Conservation (phyloP, 1,284 basidiomycete genomes). For the Fomitiporia mediterranea region DNA sequence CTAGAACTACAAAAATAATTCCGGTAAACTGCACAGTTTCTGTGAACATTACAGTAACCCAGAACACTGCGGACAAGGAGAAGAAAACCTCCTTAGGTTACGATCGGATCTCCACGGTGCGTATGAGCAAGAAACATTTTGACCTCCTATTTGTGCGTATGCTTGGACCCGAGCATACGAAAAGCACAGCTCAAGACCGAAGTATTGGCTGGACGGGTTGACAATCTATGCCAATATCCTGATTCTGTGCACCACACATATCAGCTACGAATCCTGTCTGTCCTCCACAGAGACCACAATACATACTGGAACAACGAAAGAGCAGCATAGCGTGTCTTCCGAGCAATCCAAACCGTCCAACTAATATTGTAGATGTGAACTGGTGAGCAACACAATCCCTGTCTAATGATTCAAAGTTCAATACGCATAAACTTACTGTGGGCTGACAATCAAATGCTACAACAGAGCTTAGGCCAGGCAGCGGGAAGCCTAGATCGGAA, state of each 20-base stretch:
- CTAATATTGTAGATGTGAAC: not conserved
- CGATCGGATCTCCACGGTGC: too few relatives aligned
- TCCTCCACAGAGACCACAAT: not conserved
- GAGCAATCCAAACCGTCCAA: not conserved
- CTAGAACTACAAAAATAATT: too few relatives aligned
- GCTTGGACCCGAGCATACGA: too few relatives aligned
- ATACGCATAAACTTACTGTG: not conserved
- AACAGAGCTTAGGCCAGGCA: constrained; percentile 2
- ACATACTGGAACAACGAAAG: not conserved
- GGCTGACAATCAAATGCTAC: not conserved
- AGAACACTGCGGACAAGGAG: too few relatives aligned
- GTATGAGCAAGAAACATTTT: too few relatives aligned
- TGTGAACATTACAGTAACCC: too few relatives aligned
- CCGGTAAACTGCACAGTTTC: too few relatives aligned
- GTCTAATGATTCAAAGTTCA: not conserved
- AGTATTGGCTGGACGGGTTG: not conserved
- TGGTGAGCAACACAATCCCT: not conserved
- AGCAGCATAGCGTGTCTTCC: constrained; percentile 3
- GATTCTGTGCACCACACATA: not conserved
- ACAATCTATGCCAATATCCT: constrained; percentile 4
- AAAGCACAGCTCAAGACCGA: not conserved
- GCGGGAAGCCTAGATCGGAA: not conserved
- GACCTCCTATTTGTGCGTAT: too few relatives aligned
- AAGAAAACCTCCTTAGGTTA: too few relatives aligned
- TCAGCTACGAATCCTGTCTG: not conserved